Evolutionary conservation across 2,329 filamentous ascomycete genomes (phyloP), one percentile per base, ranked within the genome.

Genomic region (Didymella exigua): DNA sequence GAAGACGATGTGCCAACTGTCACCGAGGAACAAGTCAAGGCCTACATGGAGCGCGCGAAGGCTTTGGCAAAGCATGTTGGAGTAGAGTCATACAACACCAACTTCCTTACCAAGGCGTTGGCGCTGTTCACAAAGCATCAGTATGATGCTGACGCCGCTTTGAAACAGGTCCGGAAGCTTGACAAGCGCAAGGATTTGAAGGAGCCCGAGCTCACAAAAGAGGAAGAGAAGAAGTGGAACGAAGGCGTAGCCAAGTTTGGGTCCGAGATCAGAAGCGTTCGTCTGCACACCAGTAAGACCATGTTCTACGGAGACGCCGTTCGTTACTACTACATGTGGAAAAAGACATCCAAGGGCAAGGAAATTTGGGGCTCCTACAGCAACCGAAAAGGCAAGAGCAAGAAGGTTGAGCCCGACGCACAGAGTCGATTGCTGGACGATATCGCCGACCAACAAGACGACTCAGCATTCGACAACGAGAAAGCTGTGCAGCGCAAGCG

Each of bases 291-390:
- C 67, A 73, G 68, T 51, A 93, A 91, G 75, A 90, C 88, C 0
- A 86, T 95, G 63, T 86, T 85, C 34, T 87, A 92, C 58, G 87
- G 88, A 45, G 86, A 91, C 54, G 89, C 97, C 58, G 91, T 96
- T 23, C 89, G 95, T 3, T 96, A 90, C 71, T 99, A 98, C 76
- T 99, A 99, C 73, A 90, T 90, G 62, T 99, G 95, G 95, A 99
- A 99, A 78, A 98, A 98, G 76, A 91, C 91, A 0, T 84, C 89
- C 2, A 87, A 88, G 54, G 95, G 95, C 34, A 88, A 85, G 70
- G 87, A 95, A 65, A 87, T 99, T 19, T 97, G 95, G 93, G 91
- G 91, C 56, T 90, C 87, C 61, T 96, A 89, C 67, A 86, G 90
- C 45, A 91, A 90, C 10, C 86, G 93, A 40, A 96, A 96, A 71